Conservation (phyloP, 805 yeast genomes). For the Nakazawaea sp. region DNA sequence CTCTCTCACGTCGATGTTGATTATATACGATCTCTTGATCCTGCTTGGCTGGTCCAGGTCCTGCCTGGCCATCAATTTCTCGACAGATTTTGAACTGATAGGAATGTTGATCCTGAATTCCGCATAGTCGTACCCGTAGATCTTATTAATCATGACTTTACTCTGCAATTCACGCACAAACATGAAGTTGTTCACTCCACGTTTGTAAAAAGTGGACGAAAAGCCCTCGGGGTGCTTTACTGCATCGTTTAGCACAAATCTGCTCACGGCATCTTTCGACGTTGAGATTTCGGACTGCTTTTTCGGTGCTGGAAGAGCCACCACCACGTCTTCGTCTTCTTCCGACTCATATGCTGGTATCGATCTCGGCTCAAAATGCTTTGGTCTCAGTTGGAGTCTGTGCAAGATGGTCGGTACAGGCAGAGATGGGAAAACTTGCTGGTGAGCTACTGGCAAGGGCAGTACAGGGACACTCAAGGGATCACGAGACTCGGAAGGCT, state of each 20-base stretch:
- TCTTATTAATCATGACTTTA: constrained; percentile 34
- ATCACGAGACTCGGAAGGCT: constrained; percentile 1
- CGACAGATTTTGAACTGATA: constrained; percentile 19
- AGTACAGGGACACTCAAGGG: too few species aligned
- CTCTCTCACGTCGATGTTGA: constrained; percentile 34
- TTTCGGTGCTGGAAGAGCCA: constrained; percentile 7
- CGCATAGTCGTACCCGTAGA: constrained; percentile 27
- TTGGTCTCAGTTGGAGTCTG: neutral
- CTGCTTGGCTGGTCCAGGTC: constrained; percentile 15
- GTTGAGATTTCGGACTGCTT: neutral
- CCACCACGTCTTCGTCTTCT: neutral
- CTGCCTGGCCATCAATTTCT: constrained; percentile 12
- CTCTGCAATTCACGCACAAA: constrained; percentile 43
- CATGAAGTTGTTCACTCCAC: constrained; percentile 44
- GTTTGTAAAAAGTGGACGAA: constrained; percentile 39
- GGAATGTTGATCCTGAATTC: constrained; percentile 38
- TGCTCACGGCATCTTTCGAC: neutral
- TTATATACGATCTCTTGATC: constrained; percentile 30
- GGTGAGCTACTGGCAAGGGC: too few species aligned
- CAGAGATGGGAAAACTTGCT: too few species aligned
- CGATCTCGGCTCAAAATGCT: neutral
- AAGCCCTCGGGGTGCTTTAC: constrained; percentile 36
- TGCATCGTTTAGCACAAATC: constrained; percentile 1
- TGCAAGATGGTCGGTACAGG: too few species aligned
- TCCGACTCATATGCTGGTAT: neutral